These are phyloP conservation scores for Vishniacozyma victoriae DNA, from an alignment of 768 basidiomycete species.

Conservation along the genomic window DNA sequence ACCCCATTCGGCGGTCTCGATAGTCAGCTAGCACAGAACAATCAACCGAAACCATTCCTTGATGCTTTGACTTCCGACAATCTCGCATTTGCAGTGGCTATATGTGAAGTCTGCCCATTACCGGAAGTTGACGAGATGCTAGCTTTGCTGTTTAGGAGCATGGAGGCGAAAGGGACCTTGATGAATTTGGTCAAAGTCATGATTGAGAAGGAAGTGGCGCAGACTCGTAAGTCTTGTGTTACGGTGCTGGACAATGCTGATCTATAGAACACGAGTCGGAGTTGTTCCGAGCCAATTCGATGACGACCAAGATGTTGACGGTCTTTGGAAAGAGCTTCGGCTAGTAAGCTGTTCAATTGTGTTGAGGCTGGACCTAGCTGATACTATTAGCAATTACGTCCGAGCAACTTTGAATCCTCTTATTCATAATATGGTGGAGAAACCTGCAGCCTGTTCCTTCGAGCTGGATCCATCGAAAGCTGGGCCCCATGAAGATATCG, in stretches of 20 bases:
- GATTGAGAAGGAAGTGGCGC: conserved; percentile 75
- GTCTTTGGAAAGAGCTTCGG: conserved; percentile 84
- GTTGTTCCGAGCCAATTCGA: conserved; percentile 83
- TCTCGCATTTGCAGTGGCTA: conserved; percentile 56
- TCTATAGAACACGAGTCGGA: conserved; percentile 65
- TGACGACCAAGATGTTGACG: conserved; percentile 77
- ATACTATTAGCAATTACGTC: conserved; percentile 58
- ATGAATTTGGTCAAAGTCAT: conserved; percentile 71
- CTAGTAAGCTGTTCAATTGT: conserved; percentile 50
- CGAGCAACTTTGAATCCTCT: conserved; percentile 70
- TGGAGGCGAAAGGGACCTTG: conserved; percentile 68
- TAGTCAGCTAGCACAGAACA: conserved; percentile 12
- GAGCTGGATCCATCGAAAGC: conserved; percentile 62
- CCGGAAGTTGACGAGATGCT: conserved; percentile 72
- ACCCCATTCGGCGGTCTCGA: conserved; percentile 60
- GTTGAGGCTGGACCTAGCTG: neutral
- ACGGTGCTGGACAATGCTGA: neutral
- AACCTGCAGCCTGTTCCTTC: conserved; percentile 68
- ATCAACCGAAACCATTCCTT: conserved; percentile 12
- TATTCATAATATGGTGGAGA: conserved; percentile 64
- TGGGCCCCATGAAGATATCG: conserved; percentile 57
- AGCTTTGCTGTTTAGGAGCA: conserved; percentile 75
- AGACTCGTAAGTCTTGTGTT: conserved; percentile 56
- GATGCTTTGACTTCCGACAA: conserved; percentile 13
- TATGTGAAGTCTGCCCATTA: conserved; percentile 78